These are phyloP conservation scores for Pythium scleroteichum DNA, from an alignment of 352 stramenopile genomes.

Conservation along the genomic window DNA sequence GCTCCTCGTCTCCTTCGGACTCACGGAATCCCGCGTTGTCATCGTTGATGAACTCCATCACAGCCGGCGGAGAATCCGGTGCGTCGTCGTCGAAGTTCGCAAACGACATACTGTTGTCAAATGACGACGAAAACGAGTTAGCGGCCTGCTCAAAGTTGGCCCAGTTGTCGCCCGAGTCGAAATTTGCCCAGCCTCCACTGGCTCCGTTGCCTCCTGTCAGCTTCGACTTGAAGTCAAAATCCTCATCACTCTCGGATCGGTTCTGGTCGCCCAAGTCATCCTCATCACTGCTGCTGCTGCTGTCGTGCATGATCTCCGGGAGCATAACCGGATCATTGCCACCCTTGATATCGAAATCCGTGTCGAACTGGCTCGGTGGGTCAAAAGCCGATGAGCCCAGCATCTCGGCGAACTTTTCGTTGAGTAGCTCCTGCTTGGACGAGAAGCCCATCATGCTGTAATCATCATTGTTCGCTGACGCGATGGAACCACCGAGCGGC, in stretches of 20 bases:
- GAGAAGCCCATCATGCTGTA: slow-evolving; percentile 79
- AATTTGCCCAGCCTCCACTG: slow-evolving; percentile 59
- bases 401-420: slow-evolving; percentile 86
- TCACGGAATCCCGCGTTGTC: slow-evolving; percentile 20
- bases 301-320: slow-evolving; percentile 86
- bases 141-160: slow-evolving; percentile 61
- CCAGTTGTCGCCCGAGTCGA: slow-evolving; percentile 62
- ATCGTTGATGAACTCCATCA: slow-evolving; percentile 33
- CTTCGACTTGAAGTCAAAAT: slow-evolving; percentile 38
- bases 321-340: slow-evolving; percentile 70
- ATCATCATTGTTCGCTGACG: slow-evolving; percentile 59
- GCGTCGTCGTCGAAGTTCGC: slow-evolving; percentile 34
- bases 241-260: slow-evolving; percentile 28
- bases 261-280: slow-evolving; percentile 71
- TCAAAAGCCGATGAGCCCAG: slow-evolving; percentile 68
- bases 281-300: slow-evolving; percentile 83
- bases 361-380: slow-evolving; percentile 56
- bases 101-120: slow-evolving; percentile 38
- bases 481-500: slow-evolving; percentile 66
- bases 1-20: slow-evolving; percentile 18
- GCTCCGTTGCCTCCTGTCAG: slow-evolving; percentile 8
- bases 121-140: slow-evolving; percentile 54
- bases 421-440: slow-evolving; percentile 71
- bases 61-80: slow-evolving; percentile 25
- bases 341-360: slow-evolving; percentile 72